These are phyloP conservation scores for Tritrichomonas foetus DNA, from an alignment of 208 protist species.

Conservation along the genomic window DNA sequence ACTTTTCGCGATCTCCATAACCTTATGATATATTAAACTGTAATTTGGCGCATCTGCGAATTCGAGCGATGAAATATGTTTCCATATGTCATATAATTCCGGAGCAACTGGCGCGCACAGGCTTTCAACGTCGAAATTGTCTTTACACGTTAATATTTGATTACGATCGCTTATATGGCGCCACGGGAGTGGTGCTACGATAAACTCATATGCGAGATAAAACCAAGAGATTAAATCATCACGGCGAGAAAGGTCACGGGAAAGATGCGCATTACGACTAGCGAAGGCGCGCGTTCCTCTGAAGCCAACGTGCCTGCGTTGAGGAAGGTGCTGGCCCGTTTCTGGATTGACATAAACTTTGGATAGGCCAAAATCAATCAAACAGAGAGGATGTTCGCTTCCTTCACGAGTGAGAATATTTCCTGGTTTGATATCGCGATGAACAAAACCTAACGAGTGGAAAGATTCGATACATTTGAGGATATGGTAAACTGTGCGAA, in stretches of 20 bases:
- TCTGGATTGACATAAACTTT: neutral
- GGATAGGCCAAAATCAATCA: neutral
- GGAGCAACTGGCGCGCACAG: neutral
- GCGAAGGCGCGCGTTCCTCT: neutral
- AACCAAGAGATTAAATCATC: slow-evolving; percentile 17
- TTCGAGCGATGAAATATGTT: neutral
- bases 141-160: neutral
- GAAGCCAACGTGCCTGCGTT: neutral
- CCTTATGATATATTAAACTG: neutral
- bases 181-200: neutral
- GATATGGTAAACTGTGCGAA: neutral
- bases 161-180: neutral
- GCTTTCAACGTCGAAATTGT: neutral
- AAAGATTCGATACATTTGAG: neutral
- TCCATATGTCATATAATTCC: neutral
- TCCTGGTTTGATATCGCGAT: neutral
- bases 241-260: neutral
- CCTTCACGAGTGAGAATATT: slow-evolving; percentile 2
- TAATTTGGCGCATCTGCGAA: neutral
- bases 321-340: neutral
- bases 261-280: neutral
- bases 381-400: neutral
- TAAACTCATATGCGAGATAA: neutral
- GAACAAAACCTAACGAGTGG: neutral
- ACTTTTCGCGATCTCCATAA: neutral